Evolutionary conservation across 129 eudicot genomes (phyloP).

Genomic region (Rutidosis leptorrhynchoides): DNA sequence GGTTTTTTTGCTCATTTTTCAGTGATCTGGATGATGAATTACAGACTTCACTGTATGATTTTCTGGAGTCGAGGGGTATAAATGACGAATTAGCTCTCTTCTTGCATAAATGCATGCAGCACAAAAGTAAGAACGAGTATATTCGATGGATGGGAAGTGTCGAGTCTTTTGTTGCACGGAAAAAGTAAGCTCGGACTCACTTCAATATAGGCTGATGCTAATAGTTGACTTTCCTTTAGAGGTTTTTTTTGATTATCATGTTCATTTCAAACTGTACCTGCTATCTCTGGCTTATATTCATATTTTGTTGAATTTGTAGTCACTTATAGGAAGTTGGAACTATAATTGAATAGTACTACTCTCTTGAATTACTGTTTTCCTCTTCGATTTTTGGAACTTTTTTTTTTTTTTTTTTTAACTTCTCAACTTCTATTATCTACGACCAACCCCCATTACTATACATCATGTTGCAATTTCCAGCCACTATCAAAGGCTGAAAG

Average conservation of each 20-base stretch:
- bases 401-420: background rate
- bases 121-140: constrained; percentile 61
- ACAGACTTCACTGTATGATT: constrained; percentile 64
- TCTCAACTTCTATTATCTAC: background rate
- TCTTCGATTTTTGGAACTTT: constrained; percentile 1
- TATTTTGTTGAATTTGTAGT: background rate
- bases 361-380: background rate
- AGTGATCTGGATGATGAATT: constrained; percentile 82
- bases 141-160: constrained; percentile 64
- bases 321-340: background rate
- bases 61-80: constrained; percentile 65
- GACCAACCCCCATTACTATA: background rate
- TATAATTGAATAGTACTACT: background rate
- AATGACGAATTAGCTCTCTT: constrained; percentile 58
- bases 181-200: constrained; percentile 21
- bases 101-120: constrained; percentile 59
- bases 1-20: constrained; percentile 24
- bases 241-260: background rate
- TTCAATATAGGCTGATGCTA: constrained; percentile 6
- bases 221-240: background rate
- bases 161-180: constrained; percentile 56
- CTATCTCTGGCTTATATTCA: constrained; percentile 2
- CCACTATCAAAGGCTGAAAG: no score
- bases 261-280: background rate
- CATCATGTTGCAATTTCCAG: background rate